phyloP scores from a whole-genome alignment of 345 rosid species.

The Balakata baccata region DNA sequence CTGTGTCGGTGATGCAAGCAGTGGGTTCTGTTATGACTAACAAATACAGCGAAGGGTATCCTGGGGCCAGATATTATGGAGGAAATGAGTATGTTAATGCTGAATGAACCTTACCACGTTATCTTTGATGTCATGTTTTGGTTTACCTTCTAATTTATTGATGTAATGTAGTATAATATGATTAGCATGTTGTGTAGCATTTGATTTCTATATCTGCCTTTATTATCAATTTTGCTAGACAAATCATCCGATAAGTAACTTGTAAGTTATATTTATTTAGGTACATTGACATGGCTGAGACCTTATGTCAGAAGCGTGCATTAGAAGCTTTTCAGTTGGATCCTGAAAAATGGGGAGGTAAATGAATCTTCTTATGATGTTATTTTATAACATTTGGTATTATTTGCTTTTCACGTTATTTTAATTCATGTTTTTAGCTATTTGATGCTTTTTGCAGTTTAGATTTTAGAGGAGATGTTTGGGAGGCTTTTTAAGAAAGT shows the following conservation, averaged over 20 bases:
- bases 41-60: slow-evolving; percentile 95
- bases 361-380: not conserved
- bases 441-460: not conserved
- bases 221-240: not conserved
- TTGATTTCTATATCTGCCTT: not conserved
- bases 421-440: not conserved
- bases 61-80: slow-evolving; percentile 97
- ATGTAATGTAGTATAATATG: not conserved
- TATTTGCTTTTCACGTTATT: not conserved
- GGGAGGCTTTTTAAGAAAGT: not conserved
- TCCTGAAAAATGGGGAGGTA: slow-evolving; percentile 97
- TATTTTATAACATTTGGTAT: not conserved
- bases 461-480: not conserved
- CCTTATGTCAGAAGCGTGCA: slow-evolving; percentile 86
- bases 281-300: slow-evolving; percentile 94
- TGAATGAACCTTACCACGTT: not conserved
- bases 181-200: slow-evolving; percentile 4
- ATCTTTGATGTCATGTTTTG: not conserved
- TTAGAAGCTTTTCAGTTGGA: slow-evolving; percentile 80
- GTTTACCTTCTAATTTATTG: not conserved
- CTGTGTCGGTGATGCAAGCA: slow-evolving; percentile 91
- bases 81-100: slow-evolving; percentile 72
- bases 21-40: slow-evolving; percentile 97
- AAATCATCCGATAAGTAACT: slow-evolving; percentile 1
- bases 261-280: slow-evolving; percentile 30